Base-by-base conservation (phyloP, 2,329 filamentous ascomycete species). In the Aspergillus spinulosporus region DNA sequence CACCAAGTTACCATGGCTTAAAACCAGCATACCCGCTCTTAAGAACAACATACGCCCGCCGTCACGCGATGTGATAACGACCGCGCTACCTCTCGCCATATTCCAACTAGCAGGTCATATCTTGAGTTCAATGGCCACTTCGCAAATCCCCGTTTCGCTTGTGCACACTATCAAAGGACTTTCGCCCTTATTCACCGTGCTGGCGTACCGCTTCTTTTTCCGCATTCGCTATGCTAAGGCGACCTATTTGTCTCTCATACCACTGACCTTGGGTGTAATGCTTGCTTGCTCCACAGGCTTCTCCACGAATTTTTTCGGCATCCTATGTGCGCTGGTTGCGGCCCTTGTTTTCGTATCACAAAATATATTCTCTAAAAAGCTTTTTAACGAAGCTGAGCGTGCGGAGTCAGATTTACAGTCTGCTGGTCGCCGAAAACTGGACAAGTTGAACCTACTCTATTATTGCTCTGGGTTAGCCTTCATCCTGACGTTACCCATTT, bases 141-240 rank as follows among this genome's bases (percentile, higher is more conserved):
- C 91, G 49, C 90, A 92, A 71, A 97, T 99, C 53, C 93, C 94
- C 0, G 94, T 99, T 1, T 97, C 94, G 5, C 83, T 99, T 36
- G 94, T 99, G 3, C 94, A 99, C 75, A 99, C 94, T 1, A 97
- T 99, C 76, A 99, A 99, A 77, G 94, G 94, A 5, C 84, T 99
- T 28, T 97, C 93, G 2, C 94, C 94, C 3, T 80, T 99, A 5
- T 95, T 99, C 72, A 99, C 94, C 0, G 94, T 99, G 42, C 74
- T 96, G 54, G 94, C 94, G 52, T 99, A 99, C 72, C 87, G 94
- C 52, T 75, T 96, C 62, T 82, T 97, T 69, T 96, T 93, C 76
- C 83, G 91, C 66, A 95, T 97, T 59, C 86, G 84, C 63, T 97
- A 99, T 73, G 91, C 92, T 1, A 81, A 81, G 34, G 86, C 92